Percentiles rank a stretch among this genome's conserved stretches.
These are phyloP conservation scores for Neonectria neomacrospora DNA, from an alignment of 2,329 filamentous ascomycete genomes.

Conservation along the genomic window DNA sequence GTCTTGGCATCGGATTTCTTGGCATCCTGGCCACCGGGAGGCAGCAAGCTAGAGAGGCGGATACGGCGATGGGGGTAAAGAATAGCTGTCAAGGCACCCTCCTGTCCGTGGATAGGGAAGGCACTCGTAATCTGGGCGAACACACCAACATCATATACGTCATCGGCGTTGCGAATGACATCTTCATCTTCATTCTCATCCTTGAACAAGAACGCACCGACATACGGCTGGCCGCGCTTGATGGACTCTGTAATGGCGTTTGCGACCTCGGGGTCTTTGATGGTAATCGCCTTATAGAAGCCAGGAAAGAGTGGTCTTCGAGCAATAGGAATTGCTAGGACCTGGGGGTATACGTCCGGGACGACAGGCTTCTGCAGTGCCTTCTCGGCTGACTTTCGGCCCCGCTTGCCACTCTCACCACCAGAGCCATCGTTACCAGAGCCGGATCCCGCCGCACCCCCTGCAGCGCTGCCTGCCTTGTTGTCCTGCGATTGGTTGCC, in stretches of 20 bases:
- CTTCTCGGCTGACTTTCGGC: conserved; percentile 77
- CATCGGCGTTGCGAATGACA: conserved; percentile 87
- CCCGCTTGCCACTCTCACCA: conserved; percentile 74
- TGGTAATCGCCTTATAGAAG: conserved; percentile 99
- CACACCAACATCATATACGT: conserved; percentile 95
- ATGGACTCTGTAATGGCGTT: conserved; percentile 96
- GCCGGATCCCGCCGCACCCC: conserved; percentile 59
- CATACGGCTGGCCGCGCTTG: conserved; percentile 95
- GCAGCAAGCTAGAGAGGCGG: conserved; percentile 84
- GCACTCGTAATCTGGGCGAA: conserved; percentile 98
- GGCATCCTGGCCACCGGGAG: conserved; percentile 67
- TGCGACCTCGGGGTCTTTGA: conserved; percentile 90
- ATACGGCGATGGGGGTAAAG: conserved; percentile 96
- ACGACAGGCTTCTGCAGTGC: conserved; percentile 88
- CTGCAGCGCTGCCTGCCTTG: conserved; percentile 67
- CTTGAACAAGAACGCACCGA: conserved; percentile 96
- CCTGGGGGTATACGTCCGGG: conserved; percentile 95
- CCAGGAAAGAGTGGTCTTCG: conserved; percentile 94
- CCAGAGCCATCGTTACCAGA: conserved; percentile 65
- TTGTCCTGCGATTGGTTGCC: conserved; percentile 58
- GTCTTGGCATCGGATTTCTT: conserved; percentile 64
- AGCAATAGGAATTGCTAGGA: conserved; percentile 96
- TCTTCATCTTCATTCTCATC: conserved; percentile 95
- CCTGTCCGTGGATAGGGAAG: conserved; percentile 89
- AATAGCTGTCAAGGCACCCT: conserved; percentile 88